These are phyloP conservation scores for Sclerospora graminicola DNA, from an alignment of 352 stramenopile genomes.

Conservation along the genomic window DNA sequence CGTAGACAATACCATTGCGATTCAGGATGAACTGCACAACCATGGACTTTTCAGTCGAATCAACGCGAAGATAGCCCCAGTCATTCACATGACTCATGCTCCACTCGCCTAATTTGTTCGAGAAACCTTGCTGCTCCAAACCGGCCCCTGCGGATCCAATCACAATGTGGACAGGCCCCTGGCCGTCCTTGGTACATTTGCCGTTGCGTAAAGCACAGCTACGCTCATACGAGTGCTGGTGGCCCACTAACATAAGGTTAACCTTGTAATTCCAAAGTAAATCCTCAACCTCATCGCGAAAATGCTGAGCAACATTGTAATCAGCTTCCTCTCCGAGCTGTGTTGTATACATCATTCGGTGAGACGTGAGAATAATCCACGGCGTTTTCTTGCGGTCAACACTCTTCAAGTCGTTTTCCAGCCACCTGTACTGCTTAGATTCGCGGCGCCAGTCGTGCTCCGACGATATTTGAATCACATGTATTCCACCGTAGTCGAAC, in stretches of 20 bases:
- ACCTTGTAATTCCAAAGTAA: slow-evolving; percentile 83
- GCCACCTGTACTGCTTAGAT: slow-evolving; percentile 84
- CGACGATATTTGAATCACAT: slow-evolving; percentile 87
- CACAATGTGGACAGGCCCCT: slow-evolving; percentile 80
- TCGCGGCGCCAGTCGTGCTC: slow-evolving; percentile 85
- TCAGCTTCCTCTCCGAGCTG: slow-evolving; percentile 59
- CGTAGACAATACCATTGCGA: slow-evolving; percentile 69
- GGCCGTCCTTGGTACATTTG: slow-evolving; percentile 57
- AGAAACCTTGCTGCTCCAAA: slow-evolving; percentile 58
- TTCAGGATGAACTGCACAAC: slow-evolving; percentile 72
- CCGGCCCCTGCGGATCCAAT: slow-evolving; percentile 76
- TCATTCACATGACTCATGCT: slow-evolving; percentile 73
- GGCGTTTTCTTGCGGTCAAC: slow-evolving; percentile 83
- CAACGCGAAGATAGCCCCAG: slow-evolving; percentile 64
- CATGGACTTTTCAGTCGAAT: slow-evolving; percentile 54
- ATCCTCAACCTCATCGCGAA: slow-evolving; percentile 86
- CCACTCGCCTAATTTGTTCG: slow-evolving; percentile 55
- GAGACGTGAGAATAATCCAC: slow-evolving; percentile 88
- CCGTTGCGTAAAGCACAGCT: slow-evolving; percentile 74
- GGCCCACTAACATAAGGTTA: slow-evolving; percentile 85
- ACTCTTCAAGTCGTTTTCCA: slow-evolving; percentile 71
- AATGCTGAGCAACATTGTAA: slow-evolving; percentile 54
- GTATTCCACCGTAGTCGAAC: slow-evolving; percentile 84
- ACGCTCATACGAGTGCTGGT: slow-evolving; percentile 89
- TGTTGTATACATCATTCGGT: slow-evolving; percentile 88